Evolutionary conservation across 1,284 basidiomycete genomes (phyloP), one percentile per base, ranked within the genome.

Genomic region (Malassezia japonica): DNA sequence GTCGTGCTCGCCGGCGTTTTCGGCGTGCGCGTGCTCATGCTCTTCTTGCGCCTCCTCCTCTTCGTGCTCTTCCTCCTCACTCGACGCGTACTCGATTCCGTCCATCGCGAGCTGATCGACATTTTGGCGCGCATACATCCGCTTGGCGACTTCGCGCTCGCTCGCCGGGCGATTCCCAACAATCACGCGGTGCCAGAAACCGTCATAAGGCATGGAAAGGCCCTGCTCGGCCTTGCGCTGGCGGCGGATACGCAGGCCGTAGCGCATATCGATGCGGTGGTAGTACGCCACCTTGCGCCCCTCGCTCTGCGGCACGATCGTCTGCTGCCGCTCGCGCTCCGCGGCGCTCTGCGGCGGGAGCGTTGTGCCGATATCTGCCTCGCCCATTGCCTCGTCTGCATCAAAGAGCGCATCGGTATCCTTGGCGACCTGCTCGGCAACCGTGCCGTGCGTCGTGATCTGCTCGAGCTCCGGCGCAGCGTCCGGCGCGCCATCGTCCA

Each of bases 211-310:
- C 39, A 53, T 32, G 10, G 47, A 33, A 3, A 45, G 49, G 21
- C 29, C 27, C 27, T 34, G 48, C 51, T 57, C 46, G 51, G 61
- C 31, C 57, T 55, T 34, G 55, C 59, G 51, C 20, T 42, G 41
- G 5, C 65, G 58, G 48, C 63, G 63, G n/a, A 68, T 58, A 28
- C 62, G 59, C 9, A 68, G 57, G 15, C 59, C 62, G 55, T 62
- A 68, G 10, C 64, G 62, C 62, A 68, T 66, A 34, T 51, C 59
- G 12, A 68, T 50, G 34, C 57, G 65, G 57, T 68, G 66, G 55
- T 66, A 68, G 56, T 66, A 68, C 16, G 66, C 66, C 13, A 56
- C 59, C 38, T 61, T 61, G 57, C 62, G 61, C 25, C 59, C 60
- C 33, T 46, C 55, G 10, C 50, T 46, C 2, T 44, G 46, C 13